Percentiles rank a stretch among this genome's conserved stretches.
These are phyloP conservation scores for Colletotrichum sp. DNA, from an alignment of 2,329 filamentous ascomycete genomes.

Conservation along the genomic window DNA sequence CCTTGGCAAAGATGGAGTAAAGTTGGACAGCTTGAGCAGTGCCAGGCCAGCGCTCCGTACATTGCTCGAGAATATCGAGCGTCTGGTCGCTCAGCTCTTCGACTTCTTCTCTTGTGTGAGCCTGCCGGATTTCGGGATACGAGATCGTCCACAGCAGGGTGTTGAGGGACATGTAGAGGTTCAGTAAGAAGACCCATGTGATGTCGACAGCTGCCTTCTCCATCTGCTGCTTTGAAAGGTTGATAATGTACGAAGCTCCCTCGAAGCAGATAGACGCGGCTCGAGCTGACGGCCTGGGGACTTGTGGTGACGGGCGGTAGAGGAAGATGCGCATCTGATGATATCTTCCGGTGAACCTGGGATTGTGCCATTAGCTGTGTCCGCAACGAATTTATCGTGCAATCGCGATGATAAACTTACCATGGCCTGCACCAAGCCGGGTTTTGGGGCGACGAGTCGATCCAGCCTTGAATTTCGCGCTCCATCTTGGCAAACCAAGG, in stretches of 20 bases:
- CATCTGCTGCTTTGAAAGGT: conserved; percentile 81
- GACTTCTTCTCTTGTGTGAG: conserved; percentile 76
- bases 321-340: conserved; percentile 90
- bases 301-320: conserved; percentile 89
- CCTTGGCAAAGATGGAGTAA: conserved; percentile 83
- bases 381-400: background rate
- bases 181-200: conserved; percentile 92
- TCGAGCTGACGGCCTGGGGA: conserved; percentile 81
- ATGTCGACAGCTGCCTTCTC: conserved; percentile 78
- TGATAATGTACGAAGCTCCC: conserved; percentile 81
- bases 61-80: conserved; percentile 79
- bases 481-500: conserved; percentile 88
- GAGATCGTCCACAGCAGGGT: conserved; percentile 91
- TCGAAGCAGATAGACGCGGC: conserved; percentile 85
- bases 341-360: conserved; percentile 70
- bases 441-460: conserved; percentile 75
- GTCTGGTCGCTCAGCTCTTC: conserved; percentile 76
- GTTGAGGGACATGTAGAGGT: conserved; percentile 90
- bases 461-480: conserved; percentile 79
- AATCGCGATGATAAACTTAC: conserved; percentile 53
- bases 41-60: conserved; percentile 90
- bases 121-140: conserved; percentile 79
- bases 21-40: conserved; percentile 83
- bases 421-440: conserved; percentile 77
- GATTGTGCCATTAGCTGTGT: conserved; percentile 12